A percentile compares a stretch with the other conserved stretches of the same genome.
Evolutionary conservation across 2,329 filamentous ascomycete genomes (phyloP).

Genomic region (Venturia effusa): DNA sequence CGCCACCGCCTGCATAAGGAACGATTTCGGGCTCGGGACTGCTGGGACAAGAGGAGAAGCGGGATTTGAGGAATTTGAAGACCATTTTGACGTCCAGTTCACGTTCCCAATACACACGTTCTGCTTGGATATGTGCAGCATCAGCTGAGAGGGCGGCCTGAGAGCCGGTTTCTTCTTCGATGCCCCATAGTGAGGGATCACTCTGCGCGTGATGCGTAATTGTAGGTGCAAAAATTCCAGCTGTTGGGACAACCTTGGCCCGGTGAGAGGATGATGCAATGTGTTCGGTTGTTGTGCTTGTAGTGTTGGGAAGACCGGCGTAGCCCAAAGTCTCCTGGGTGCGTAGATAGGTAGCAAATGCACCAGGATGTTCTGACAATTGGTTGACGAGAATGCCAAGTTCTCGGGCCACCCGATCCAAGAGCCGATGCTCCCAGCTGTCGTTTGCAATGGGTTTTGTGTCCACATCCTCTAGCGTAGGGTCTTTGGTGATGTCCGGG

Average conservation of each 20-base stretch:
- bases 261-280: constrained; percentile 11
- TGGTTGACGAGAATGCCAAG: constrained; percentile 75
- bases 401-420: constrained; percentile 79
- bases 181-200: constrained; percentile 53
- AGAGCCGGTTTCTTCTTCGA: constrained; percentile 47
- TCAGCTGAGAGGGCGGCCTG: constrained; percentile 33
- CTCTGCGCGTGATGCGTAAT: constrained; percentile 15
- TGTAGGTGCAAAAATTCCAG: constrained; percentile 19
- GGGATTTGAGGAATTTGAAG: constrained; percentile 72
- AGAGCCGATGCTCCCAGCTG: constrained; percentile 62
- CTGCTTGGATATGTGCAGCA: constrained; percentile 32
- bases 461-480: constrained; percentile 16
- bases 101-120: constrained; percentile 80
- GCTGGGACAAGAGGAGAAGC: constrained; percentile 48
- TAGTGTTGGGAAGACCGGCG: constrained; percentile 57
- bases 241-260: constrained; percentile 17
- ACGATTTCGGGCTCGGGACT: constrained; percentile 17
- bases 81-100: constrained; percentile 86
- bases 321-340: constrained; percentile 54
- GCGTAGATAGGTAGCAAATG: constrained; percentile 71
- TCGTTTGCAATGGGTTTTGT: constrained; percentile 25
- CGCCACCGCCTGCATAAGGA: constrained; percentile 1
- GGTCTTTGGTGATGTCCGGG: constrained; percentile 8
- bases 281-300: constrained; percentile 13
- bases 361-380: constrained; percentile 74